Evolutionary conservation across 768 basidiomycete species (phyloP).

Genomic region (Rhodotorula kratochvilovae): DNA sequence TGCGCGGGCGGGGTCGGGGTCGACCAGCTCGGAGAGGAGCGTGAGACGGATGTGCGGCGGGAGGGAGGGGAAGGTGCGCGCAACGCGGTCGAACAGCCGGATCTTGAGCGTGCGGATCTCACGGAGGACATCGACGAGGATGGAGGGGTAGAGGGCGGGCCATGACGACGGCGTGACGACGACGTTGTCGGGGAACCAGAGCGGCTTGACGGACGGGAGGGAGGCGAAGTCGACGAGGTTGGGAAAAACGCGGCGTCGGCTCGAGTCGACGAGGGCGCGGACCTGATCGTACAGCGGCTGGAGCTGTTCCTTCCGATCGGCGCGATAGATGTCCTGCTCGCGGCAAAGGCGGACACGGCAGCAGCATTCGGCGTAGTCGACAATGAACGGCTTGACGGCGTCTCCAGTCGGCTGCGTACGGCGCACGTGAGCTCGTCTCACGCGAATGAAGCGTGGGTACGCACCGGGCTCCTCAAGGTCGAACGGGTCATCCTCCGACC

Average conservation of each 20-base stretch:
- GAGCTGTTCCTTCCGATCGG: too few relatives aligned
- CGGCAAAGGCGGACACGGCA: background rate
- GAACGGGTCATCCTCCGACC: background rate
- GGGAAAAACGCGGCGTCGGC: background rate
- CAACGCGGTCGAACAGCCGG: background rate
- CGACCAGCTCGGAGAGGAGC: background rate
- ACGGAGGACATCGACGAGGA: slow-evolving; percentile 7
- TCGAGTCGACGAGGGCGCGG: background rate
- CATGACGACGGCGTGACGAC: background rate
- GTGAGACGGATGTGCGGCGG: background rate
- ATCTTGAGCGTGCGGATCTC: slow-evolving; percentile 15
- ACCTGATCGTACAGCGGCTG: background rate
- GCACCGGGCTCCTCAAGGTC: too few relatives aligned
- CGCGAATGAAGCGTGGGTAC: background rate
- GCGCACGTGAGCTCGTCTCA: background rate
- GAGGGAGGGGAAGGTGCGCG: background rate
- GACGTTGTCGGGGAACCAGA: background rate
- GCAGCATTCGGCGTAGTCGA: background rate
- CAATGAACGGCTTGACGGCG: background rate
- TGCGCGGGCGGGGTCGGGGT: background rate
- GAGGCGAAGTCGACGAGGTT: background rate
- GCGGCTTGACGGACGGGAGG: background rate
- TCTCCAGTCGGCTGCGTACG: background rate
- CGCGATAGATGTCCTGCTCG: background rate
- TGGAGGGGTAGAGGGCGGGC: background rate